Evolutionary conservation across 805 yeast species (phyloP).

Genomic region (Kodamaea kaohsiungensis): DNA sequence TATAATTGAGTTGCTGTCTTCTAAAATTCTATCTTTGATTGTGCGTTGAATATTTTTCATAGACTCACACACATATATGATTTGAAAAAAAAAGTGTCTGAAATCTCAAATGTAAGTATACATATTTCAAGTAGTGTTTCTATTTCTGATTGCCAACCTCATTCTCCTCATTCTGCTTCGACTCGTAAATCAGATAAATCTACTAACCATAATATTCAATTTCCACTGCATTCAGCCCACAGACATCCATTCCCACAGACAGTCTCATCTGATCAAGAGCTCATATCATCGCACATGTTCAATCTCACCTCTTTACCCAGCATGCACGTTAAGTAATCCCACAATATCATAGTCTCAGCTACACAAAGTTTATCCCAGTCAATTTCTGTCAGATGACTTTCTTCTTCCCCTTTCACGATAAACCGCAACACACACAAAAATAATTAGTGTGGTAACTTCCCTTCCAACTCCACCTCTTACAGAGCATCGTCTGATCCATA

Average conservation of each 20-base stretch:
- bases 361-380: not conserved
- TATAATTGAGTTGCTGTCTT: too few species aligned
- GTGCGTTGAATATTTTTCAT: too few species aligned
- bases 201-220: not conserved
- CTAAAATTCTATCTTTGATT: too few species aligned
- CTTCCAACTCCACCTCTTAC: too few species aligned
- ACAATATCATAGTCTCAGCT: not conserved
- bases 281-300: not conserved
- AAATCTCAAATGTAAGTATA: too few species aligned
- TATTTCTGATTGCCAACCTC: too few species aligned
- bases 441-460: too few species aligned
- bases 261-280: not conserved
- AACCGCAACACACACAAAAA: not conserved
- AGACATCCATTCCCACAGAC: not conserved
- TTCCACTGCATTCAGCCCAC: not conserved
- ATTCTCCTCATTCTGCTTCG: not conserved
- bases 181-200: not conserved
- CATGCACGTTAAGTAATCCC: not conserved
- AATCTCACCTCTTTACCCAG: not conserved
- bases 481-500: too few species aligned
- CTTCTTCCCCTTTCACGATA: not conserved
- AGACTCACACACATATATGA: too few species aligned
- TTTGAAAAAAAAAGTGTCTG: too few species aligned
- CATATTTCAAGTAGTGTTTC: too few species aligned
- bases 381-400: not conserved